Evolutionary conservation across 192 early-diverging fungal species (phyloP).

Genomic region (Coemansia sp.): DNA sequence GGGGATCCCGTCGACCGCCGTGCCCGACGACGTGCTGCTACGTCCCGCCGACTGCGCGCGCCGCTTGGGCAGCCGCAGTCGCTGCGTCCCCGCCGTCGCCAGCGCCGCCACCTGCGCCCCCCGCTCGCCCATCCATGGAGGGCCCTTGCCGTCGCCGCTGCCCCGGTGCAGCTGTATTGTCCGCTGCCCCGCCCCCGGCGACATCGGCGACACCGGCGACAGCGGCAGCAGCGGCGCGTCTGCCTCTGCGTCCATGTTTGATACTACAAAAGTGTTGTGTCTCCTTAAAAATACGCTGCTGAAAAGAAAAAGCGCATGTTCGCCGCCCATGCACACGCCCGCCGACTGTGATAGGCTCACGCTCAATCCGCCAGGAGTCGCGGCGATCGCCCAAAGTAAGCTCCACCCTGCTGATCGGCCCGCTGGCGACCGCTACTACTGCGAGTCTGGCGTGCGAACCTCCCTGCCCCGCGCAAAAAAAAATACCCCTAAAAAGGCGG

Average conservation of each 20-base stretch:
- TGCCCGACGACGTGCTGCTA: conserved; percentile 20
- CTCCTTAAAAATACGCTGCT: background rate
- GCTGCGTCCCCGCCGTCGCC: conserved; percentile 15
- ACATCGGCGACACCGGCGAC: conserved; percentile 24
- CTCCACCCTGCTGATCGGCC: too few species aligned
- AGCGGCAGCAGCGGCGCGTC: conserved; percentile 26
- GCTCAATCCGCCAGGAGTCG: background rate
- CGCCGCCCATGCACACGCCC: background rate
- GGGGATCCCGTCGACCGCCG: background rate
- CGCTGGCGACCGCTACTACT: too few species aligned
- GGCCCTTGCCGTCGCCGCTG: conserved; percentile 3
- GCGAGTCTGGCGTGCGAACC: too few species aligned
- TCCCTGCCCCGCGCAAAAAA: background rate
- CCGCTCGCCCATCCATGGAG: conserved; percentile 15
- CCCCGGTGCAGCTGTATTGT: conserved; percentile 27
- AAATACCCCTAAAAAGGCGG: background rate
- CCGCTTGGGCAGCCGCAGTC: conserved; percentile 46
- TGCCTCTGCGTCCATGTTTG: conserved; percentile 8
- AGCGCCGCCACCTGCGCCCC: conserved; percentile 17
- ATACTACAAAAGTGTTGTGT: too few species aligned
- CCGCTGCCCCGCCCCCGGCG: conserved; percentile 5
- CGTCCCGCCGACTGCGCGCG: conserved; percentile 32
- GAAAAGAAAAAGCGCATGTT: background rate
- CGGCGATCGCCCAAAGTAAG: background rate
- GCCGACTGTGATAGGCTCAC: too few species aligned